These are phyloP conservation scores for Neurospora africana DNA, from an alignment of 495 filamentous ascomycete species.

Conservation along the genomic window DNA sequence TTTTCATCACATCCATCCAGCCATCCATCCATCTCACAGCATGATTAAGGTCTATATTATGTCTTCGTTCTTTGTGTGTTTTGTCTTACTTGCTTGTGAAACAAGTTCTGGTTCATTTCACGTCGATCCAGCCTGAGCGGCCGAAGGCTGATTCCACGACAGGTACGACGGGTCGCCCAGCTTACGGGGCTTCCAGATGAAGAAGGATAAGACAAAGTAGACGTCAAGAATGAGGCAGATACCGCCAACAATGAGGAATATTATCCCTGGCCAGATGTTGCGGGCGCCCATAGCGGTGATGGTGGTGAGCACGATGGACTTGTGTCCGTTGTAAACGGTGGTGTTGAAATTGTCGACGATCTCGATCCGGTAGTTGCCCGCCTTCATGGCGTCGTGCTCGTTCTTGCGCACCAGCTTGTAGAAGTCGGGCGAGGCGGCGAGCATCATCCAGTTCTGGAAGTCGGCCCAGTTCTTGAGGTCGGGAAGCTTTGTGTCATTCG, in stretches of 20 bases:
- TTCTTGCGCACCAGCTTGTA: conserved; percentile 83
- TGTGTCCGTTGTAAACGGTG: conserved; percentile 77
- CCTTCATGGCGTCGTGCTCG: conserved; percentile 53
- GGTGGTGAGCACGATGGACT: conserved; percentile 85
- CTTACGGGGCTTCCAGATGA: conserved; percentile 85
- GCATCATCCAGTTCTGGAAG: conserved; percentile 98
- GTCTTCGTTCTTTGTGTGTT: not conserved
- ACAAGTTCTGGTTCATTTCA: not conserved
- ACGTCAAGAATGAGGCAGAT: conserved; percentile 81
- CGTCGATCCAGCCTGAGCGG: conserved; percentile 22
- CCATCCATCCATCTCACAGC: not conserved
- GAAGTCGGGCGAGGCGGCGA: conserved; percentile 89
- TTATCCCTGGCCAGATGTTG: conserved; percentile 94
- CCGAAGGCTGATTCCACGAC: conserved; percentile 88
- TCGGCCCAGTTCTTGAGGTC: conserved; percentile 60
- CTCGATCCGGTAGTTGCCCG: conserved; percentile 53
- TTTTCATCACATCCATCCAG: not conserved
- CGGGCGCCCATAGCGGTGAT: conserved; percentile 90
- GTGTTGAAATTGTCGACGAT: conserved; percentile 63
- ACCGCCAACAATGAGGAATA: conserved; percentile 88
- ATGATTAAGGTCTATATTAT: not conserved
- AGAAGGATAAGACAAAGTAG: conserved; percentile 78
- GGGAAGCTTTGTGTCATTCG: conserved; percentile 48
- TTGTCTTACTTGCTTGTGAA: not conserved
- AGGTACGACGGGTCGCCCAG: conserved; percentile 95